phyloP scores from a whole-genome alignment of 805 yeast genomes.

The Kluyveromyces lactis region DNA sequence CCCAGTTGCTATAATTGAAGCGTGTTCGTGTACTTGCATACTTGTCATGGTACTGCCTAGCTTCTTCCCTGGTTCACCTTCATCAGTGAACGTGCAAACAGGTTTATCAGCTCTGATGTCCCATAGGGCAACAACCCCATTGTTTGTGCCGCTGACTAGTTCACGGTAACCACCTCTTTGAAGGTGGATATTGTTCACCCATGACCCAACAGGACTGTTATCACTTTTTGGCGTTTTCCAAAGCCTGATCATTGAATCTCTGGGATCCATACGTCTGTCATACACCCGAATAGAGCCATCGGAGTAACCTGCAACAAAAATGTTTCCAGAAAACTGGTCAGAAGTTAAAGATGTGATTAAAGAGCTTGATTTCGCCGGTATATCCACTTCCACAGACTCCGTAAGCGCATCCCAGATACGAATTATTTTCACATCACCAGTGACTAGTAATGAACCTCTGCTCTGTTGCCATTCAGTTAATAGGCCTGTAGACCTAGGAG shows the following conservation, averaged over 20 bases:
- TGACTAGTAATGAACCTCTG: conserved; percentile 79
- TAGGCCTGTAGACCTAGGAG: conserved; percentile 76
- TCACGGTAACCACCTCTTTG: conserved; percentile 96
- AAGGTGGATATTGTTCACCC: conserved; percentile 79
- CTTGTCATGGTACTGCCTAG: conserved; percentile 40
- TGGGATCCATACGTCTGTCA: conserved; percentile 76
- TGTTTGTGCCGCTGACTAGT: conserved; percentile 71
- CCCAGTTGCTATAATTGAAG: conserved; percentile 88
- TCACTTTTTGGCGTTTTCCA: conserved; percentile 52
- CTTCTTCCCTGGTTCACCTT: conserved; percentile 18
- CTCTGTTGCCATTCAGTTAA: conserved; percentile 96
- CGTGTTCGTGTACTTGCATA: conserved; percentile 88
- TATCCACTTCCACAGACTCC: conserved; percentile 75
- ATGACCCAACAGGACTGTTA: conserved; percentile 35
- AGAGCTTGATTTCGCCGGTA: conserved; percentile 85
- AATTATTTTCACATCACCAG: conserved; percentile 91
- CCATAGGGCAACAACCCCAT: conserved; percentile 83
- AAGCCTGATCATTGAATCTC: conserved; percentile 76
- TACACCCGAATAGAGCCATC: conserved; percentile 86
- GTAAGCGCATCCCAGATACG: conserved; percentile 96
- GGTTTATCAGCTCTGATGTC: conserved; percentile 75
- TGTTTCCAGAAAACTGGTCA: conserved; percentile 90
- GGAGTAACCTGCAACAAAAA: conserved; percentile 84
- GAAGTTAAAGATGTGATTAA: conserved; percentile 86
- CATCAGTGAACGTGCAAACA: conserved; percentile 56